phyloP scores from a whole-genome alignment of 2,329 filamentous ascomycete species.

The Colletotrichum neosansevieriae region DNA sequence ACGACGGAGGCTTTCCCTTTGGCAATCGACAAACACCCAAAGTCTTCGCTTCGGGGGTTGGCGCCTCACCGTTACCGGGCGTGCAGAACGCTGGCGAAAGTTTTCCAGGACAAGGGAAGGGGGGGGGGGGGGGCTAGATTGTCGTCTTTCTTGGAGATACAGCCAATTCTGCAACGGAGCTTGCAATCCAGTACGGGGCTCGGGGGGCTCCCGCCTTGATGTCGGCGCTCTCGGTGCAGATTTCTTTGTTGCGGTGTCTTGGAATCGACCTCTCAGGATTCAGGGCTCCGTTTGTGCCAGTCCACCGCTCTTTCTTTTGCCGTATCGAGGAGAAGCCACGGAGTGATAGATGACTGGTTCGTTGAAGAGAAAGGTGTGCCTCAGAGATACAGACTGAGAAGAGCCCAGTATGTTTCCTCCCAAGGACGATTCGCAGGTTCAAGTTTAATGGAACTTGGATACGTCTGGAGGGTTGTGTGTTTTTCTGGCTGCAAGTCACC shows the following conservation, averaged over 20 bases:
- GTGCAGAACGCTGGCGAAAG: constrained; percentile 42
- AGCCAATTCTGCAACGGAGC: constrained; percentile 28
- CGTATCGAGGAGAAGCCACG: constrained; percentile 52
- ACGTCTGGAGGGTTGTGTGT: constrained; percentile 10
- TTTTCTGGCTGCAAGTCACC: constrained; percentile 21
- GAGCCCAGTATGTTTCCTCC: constrained; percentile 26
- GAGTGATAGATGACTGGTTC: constrained; percentile 55
- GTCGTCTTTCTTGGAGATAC: constrained; percentile 48
- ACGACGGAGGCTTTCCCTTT: constrained; percentile 11
- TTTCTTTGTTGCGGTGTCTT: constrained; percentile 63
- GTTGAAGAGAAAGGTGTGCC: constrained; percentile 32
- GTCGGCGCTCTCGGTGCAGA: constrained; percentile 56
- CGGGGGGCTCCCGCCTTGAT: constrained; percentile 11
- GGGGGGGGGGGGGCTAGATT: constrained; percentile 44
- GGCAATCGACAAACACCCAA: constrained; percentile 35
- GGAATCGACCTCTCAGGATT: constrained; percentile 60
- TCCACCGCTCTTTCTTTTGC: constrained; percentile 62
- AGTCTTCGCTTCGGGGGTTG: constrained; percentile 31
- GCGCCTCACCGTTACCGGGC: constrained; percentile 21
- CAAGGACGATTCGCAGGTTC: constrained; percentile 1
- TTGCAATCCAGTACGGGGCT: constrained; percentile 35
- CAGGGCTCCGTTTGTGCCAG: constrained; percentile 59
- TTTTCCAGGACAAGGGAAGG: constrained; percentile 44
- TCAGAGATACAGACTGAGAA: constrained; percentile 26
- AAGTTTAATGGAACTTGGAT: constrained; percentile 9